These are phyloP conservation scores for Rhodotorula sp. DNA, from an alignment of 1,284 basidiomycete species.

Conservation along the genomic window DNA sequence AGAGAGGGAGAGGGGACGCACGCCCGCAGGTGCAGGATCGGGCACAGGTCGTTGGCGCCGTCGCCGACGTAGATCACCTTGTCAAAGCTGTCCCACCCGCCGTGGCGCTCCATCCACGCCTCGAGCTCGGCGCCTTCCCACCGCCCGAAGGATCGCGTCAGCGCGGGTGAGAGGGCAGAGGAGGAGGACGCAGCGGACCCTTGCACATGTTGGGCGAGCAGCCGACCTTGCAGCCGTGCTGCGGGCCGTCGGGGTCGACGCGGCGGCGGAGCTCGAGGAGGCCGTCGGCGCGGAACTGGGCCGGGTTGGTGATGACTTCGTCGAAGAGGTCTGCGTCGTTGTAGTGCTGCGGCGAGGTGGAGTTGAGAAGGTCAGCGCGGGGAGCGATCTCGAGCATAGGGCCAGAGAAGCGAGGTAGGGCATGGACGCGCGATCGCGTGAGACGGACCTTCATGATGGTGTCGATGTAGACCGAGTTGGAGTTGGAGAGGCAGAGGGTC, in stretches of 20 bases:
- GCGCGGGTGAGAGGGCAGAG: not conserved
- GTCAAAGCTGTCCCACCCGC: conserved; percentile 65
- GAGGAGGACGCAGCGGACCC: conserved; percentile 57
- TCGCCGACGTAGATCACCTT: conserved; percentile 90
- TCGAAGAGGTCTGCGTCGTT: conserved; percentile 77
- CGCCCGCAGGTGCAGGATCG: conserved; percentile 76
- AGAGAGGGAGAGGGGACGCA: conserved; percentile 50
- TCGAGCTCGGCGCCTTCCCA: conserved; percentile 78
- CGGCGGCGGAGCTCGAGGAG: conserved; percentile 75
- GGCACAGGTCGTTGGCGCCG: conserved; percentile 94
- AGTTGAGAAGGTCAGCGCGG: not conserved
- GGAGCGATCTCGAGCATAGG: not conserved
- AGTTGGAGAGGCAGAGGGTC: conserved; percentile 86
- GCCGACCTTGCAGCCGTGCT: conserved; percentile 82
- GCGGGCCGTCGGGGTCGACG: conserved; percentile 63
- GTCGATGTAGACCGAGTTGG: conserved; percentile 87
- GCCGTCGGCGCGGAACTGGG: conserved; percentile 73
- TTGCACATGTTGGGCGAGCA: conserved; percentile 99
- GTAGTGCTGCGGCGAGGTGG: conserved; percentile 56
- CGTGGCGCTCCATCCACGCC: conserved; percentile 71
- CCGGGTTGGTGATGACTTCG: conserved; percentile 90
- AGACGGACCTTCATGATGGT: conserved; percentile 74
- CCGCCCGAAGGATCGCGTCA: not conserved
- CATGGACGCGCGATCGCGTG: too few species aligned
- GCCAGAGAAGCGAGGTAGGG: not conserved